Evolutionary conservation across 148 eudicot species (phyloP), one percentile per base, ranked within the genome.

Genomic region (Rheum nobile): DNA sequence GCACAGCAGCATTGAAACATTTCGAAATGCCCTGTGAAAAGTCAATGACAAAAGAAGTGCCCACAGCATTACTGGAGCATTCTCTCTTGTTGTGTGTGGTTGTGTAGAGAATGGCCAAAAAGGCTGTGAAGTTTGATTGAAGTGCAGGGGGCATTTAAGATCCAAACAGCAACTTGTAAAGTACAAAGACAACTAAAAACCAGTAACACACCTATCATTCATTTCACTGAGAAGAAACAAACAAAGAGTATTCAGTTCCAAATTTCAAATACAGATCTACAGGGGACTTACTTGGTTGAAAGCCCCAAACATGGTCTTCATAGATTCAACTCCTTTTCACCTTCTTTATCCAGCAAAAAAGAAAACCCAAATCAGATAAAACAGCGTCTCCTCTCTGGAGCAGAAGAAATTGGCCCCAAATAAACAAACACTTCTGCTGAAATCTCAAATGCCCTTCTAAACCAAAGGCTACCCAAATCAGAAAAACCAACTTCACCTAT

Each of bases 181-280:
- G 46, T 37, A 74, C 69, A 80, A 71, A 50, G 34, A 54, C 29
- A 74, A 74, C 24, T 65, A 39, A 67, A 26, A 29, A 71, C 19
- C 13, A 42, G 22, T 14, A 65, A 17, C 12, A 29, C 16, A 14
- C 52, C 13, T 10, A 42, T 24, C 75, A 61, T 32, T 44, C 43
- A 46, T 69, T 69, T 74, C 22, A 48, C 16, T 71, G n/a, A n/a
- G n/a, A 35, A 73, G 37, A 24, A 35, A 59, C 34, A 26, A 72
- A 59, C 35, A 59, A 38, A 50, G 78, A 34, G 38, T 75, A 75
- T 34, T 69, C 55, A 17, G 57, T 71, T 39, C 32, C 21, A 75
- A 73, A 78, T 68, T 80, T 29, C 76, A 77, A 57, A 46, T 72
- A 65, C 83, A 84, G 89, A 86, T 83, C 90, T 79, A 82, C 70